Evolutionary conservation across 495 filamentous ascomycete genomes (phyloP).

Genomic region (Darksidea phi): DNA sequence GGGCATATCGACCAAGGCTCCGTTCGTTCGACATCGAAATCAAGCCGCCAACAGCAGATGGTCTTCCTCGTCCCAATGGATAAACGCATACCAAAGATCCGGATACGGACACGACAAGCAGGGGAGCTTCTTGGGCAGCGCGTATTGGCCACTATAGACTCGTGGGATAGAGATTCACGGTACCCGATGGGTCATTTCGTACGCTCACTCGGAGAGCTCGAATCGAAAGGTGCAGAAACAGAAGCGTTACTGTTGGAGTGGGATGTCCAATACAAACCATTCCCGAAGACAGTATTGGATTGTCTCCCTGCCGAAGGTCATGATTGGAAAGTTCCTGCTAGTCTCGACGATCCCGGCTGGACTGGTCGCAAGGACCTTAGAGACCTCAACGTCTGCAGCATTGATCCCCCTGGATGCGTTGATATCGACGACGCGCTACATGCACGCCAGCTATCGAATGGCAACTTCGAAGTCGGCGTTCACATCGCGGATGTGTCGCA

Average conservation of each 20-base stretch:
- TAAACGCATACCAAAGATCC: conserved; percentile 93
- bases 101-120: conserved; percentile 85
- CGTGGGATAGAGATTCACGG: conserved; percentile 88
- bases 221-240: conserved; percentile 93
- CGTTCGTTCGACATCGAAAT: conserved; percentile 63
- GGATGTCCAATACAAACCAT: conserved; percentile 96
- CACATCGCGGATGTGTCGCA: conserved; percentile 98
- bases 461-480: conserved; percentile 95
- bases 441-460: conserved; percentile 78
- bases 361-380: conserved; percentile 76
- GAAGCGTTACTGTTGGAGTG: conserved; percentile 92
- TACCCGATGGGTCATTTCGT: conserved; percentile 95
- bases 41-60: conserved; percentile 80
- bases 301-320: conserved; percentile 91
- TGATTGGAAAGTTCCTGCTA: conserved; percentile 83
- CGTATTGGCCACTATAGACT: conserved; percentile 91
- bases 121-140: conserved; percentile 84
- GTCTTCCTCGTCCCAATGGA: conserved; percentile 97
- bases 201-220: conserved; percentile 85
- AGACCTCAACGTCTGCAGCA: conserved; percentile 88
- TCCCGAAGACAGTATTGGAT: conserved; percentile 90
- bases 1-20: conserved; percentile 89
- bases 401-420: conserved; percentile 92
- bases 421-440: conserved; percentile 98
- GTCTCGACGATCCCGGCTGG: conserved; percentile 79